phyloP scores from a whole-genome alignment of 2,329 filamentous ascomycete genomes.

The Sordariomycetes sp. region DNA sequence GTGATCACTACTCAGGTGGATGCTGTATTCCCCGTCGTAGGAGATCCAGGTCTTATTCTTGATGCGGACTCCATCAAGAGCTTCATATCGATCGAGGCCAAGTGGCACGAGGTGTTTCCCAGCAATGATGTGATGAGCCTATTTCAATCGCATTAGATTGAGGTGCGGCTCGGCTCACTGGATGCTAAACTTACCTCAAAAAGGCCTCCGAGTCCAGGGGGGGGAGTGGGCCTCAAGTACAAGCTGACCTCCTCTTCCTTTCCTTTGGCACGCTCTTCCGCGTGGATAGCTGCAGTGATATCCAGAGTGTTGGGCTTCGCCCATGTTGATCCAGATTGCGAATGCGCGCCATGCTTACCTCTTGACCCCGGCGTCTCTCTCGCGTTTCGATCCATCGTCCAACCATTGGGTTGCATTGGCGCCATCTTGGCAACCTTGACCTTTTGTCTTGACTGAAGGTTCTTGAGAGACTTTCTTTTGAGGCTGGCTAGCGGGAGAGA shows the following conservation, averaged over 20 bases:
- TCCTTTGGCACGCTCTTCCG: too few relatives aligned
- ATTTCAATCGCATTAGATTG: neutral
- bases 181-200: constrained; percentile 15
- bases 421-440: too few relatives aligned
- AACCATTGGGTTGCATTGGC: too few relatives aligned
- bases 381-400: too few relatives aligned
- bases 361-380: too few relatives aligned
- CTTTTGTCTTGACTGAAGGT: too few relatives aligned
- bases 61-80: constrained; percentile 17
- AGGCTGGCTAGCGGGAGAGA: too few relatives aligned
- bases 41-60: constrained; percentile 21
- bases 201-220: neutral
- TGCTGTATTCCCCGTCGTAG: constrained; percentile 10
- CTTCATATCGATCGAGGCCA: constrained; percentile 11
- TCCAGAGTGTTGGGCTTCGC: too few relatives aligned
- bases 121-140: constrained; percentile 18
- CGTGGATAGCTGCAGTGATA: too few relatives aligned
- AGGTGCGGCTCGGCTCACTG: neutral
- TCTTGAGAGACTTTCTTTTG: too few relatives aligned
- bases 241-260: constrained; percentile 1
- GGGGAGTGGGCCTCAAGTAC: constrained; percentile 7
- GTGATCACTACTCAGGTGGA: constrained; percentile 18
- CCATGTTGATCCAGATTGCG: too few relatives aligned
- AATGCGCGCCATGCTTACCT: too few relatives aligned
- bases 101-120: constrained; percentile 15